These are phyloP conservation scores for Ustilago lituana DNA, from an alignment of 1,284 basidiomycete species.

Conservation along the genomic window DNA sequence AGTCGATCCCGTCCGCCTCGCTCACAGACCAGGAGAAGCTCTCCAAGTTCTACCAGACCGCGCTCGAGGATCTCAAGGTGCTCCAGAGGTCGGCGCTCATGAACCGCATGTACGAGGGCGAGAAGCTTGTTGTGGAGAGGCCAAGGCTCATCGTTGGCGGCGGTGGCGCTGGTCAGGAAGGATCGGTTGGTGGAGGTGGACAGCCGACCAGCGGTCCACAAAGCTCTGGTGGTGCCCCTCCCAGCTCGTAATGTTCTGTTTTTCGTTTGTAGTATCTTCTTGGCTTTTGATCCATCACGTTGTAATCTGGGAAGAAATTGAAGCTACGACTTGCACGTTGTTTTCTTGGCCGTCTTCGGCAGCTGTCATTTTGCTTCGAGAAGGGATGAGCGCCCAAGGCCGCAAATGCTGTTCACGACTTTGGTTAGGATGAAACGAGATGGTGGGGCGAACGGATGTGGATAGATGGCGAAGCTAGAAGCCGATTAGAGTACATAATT, in stretches of 20 bases:
- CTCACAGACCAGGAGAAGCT: slow-evolving; percentile 45
- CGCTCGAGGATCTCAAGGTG: slow-evolving; percentile 60
- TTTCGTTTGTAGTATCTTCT: not conserved
- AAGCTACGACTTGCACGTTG: not conserved
- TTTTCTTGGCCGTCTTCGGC: no score
- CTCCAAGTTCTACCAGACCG: slow-evolving; percentile 55
- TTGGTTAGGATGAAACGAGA: no score
- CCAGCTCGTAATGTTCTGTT: slow-evolving; percentile 18
- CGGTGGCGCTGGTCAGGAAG: slow-evolving; percentile 50
- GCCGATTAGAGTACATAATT: no score
- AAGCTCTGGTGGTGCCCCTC: slow-evolving; percentile 45
- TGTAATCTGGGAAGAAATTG: not conserved
- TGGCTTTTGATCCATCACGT: not conserved
- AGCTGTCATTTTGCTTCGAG: no score
- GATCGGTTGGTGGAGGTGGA: slow-evolving; percentile 43
- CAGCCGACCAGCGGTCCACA: slow-evolving; percentile 43
- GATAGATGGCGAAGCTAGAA: no score
- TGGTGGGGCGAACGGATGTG: no score
- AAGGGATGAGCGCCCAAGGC: no score
- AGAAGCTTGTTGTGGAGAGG: slow-evolving; percentile 64
- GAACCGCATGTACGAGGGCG: slow-evolving; percentile 64
- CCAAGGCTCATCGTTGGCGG: slow-evolving; percentile 58
- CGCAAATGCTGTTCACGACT: no score
- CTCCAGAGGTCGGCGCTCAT: slow-evolving; percentile 63
- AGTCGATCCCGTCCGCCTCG: slow-evolving; percentile 39